phyloP scores from a whole-genome alignment of 2,329 filamentous ascomycete species.

The Coniella lustricola region DNA sequence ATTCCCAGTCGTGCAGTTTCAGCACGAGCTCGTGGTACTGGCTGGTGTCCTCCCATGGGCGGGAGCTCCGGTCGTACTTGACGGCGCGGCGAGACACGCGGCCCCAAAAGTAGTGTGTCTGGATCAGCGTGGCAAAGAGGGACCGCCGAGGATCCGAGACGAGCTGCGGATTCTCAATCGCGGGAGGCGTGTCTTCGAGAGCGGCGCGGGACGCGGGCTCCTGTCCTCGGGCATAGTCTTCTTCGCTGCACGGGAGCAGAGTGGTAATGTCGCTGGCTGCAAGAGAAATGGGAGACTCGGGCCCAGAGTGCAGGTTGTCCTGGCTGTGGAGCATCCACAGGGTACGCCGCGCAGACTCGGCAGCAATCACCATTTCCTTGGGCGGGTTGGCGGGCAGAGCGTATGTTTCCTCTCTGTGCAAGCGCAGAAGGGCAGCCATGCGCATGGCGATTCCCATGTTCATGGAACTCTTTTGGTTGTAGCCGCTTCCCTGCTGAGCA shows the following conservation, averaged over 20 bases:
- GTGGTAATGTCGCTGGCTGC: conserved; percentile 47
- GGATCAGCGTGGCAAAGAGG: conserved; percentile 48
- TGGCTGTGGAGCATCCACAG: conserved; percentile 55
- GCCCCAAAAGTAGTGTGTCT: conserved; percentile 49
- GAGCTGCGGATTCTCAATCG: conserved; percentile 37
- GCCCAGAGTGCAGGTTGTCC: conserved; percentile 49
- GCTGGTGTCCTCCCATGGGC: conserved; percentile 40
- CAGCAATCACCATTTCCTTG: conserved; percentile 37
- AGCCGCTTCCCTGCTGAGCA: conserved; percentile 50
- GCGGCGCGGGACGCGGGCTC: conserved; percentile 45
- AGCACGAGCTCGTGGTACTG: conserved; percentile 39
- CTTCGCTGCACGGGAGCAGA: conserved; percentile 45
- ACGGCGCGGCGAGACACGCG: conserved; percentile 42
- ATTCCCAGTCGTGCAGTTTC: conserved; percentile 42
- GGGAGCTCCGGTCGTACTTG: conserved; percentile 34
- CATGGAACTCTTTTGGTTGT: conserved; percentile 47
- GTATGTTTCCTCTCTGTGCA: conserved; percentile 51
- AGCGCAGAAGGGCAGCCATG: conserved; percentile 47
- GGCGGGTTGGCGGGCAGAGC: conserved; percentile 31
- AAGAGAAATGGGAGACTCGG: conserved; percentile 43
- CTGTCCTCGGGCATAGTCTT: conserved; percentile 41
- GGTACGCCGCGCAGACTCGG: conserved; percentile 51
- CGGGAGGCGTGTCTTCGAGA: conserved; percentile 45
- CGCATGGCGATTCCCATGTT: conserved; percentile 50
- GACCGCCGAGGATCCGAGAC: conserved; percentile 38